Base-by-base conservation (phyloP, 73 alveolate species). In the Tetrahymena borealis region DNA sequence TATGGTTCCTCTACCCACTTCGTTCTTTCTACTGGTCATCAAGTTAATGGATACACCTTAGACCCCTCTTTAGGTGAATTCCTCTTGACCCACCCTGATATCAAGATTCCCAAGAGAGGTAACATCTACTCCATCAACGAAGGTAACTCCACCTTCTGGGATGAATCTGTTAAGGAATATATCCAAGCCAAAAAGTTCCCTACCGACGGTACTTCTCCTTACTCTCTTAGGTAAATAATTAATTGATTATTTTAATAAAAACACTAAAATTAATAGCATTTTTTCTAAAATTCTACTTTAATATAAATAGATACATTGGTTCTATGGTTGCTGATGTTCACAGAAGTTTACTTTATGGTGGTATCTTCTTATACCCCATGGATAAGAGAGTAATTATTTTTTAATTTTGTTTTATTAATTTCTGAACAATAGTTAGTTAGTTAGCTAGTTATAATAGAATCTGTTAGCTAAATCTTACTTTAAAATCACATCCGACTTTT, bases 241-340 rank as follows among this genome's bases (percentile, higher is more conserved):
- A 35, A 33, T 1, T 31, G 38, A 9, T 31, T 90, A 8, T 32
- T 39, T 90, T 1, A 11, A 60, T 60, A 35, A 60, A 60, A 24
- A 15, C 28, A 60, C 28, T 60, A 18, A 24, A 24, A 24, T 60
- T 24, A 9, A 24, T 35, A 5, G 85, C 11, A 1, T 16, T 35
- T 60, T 60, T 60, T 24, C 24, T 31, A n/a, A 37, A 79, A 38
- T 36, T 37, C 78, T 91, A 40, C 92, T 94, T 95, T 39, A 94
- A 95, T 32, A 93, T 95, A 18, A 90, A 91, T 91, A 94, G 97
- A 40, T 95, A 95, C 39, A 96, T 95, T 35, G 97, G 97, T 33
- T 95, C 97, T 77, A 95, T 95, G 97, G 97, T 95, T 91, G 91
- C 97, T 78, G 97, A 95, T 78, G 97, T 95, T 42, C 97, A 95